These are phyloP conservation scores for Teunomyces lycoperdinae DNA, from an alignment of 805 yeast species.

Conservation along the genomic window DNA sequence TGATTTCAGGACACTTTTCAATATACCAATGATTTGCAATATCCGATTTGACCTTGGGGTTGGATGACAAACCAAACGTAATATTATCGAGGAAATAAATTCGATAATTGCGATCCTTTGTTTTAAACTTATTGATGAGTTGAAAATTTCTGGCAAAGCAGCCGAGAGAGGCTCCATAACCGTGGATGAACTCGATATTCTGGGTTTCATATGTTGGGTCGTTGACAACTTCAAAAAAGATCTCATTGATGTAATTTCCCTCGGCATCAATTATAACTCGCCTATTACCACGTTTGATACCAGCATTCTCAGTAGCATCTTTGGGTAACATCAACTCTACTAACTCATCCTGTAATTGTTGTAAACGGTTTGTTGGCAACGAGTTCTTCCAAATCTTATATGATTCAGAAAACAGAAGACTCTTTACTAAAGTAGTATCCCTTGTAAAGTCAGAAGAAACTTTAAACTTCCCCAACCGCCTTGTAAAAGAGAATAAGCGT, in stretches of 20 bases:
- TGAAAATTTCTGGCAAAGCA: conserved; percentile 56
- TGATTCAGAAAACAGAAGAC: neutral
- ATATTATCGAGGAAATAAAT: conserved; percentile 50
- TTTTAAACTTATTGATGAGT: conserved; percentile 30
- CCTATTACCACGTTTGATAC: conserved; percentile 16
- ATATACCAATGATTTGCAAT: conserved; percentile 20
- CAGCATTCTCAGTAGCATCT: conserved; percentile 17
- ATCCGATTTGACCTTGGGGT: conserved; percentile 32
- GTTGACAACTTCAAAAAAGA: conserved; percentile 30
- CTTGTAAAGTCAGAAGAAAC: neutral
- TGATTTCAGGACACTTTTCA: conserved; percentile 19
- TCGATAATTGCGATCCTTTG: conserved; percentile 35
- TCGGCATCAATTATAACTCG: conserved; percentile 21
- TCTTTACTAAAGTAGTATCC: neutral
- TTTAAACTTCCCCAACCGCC: neutral
- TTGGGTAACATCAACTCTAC: conserved; percentile 33
- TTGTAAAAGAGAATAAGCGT: neutral
- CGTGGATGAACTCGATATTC: conserved; percentile 53
- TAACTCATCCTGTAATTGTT: conserved; percentile 31
- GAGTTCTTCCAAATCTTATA: conserved; percentile 21
- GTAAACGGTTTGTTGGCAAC: conserved; percentile 22
- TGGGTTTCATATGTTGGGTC: conserved; percentile 21
- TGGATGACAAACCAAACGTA: conserved; percentile 52
- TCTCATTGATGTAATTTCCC: conserved; percentile 33
- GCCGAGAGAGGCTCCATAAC: conserved; percentile 55